phyloP scores from a whole-genome alignment of 2,329 filamentous ascomycete species.

The Stylonectria norvegica region DNA sequence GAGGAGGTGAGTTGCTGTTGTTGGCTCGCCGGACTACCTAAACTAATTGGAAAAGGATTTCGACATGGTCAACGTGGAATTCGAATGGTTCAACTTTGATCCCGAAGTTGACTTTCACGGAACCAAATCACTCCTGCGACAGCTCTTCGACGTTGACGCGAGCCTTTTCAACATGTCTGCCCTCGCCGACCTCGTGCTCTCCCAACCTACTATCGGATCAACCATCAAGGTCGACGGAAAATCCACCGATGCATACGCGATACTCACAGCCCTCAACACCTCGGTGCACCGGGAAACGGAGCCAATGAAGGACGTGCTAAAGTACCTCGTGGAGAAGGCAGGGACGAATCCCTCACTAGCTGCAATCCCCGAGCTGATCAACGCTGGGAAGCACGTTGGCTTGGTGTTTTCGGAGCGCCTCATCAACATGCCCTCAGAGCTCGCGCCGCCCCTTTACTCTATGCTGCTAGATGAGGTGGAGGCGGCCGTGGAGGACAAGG shows the following conservation, averaged over 20 bases:
- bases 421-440: constrained; percentile 94
- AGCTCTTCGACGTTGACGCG: constrained; percentile 87
- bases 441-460: constrained; percentile 88
- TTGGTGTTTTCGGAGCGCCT: constrained; percentile 88
- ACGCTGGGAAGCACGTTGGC: constrained; percentile 61
- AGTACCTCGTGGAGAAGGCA: constrained; percentile 65
- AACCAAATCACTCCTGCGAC: constrained; percentile 81
- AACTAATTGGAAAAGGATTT: constrained; percentile 60
- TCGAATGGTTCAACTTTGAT: constrained; percentile 98
- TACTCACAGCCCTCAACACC: constrained; percentile 84
- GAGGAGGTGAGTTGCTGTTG: constrained; percentile 45
- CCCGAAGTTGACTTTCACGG: constrained; percentile 90
- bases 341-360: constrained; percentile 53
- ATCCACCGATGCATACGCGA: constrained; percentile 86
- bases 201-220: constrained; percentile 83
- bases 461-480: constrained; percentile 92
- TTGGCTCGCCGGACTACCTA: constrained; percentile 7
- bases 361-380: constrained; percentile 55
- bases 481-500: constrained; percentile 82
- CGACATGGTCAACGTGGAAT: constrained; percentile 91
- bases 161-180: constrained; percentile 83
- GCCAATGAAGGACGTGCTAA: constrained; percentile 65
- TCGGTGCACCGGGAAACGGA: constrained; percentile 73
- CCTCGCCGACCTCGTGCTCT: constrained; percentile 80
- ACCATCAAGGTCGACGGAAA: constrained; percentile 97